A percentile compares a stretch with the other conserved stretches of the same genome.
Conservation (phyloP, 208 protist species). For the Jaenimonas drosophilae region DNA sequence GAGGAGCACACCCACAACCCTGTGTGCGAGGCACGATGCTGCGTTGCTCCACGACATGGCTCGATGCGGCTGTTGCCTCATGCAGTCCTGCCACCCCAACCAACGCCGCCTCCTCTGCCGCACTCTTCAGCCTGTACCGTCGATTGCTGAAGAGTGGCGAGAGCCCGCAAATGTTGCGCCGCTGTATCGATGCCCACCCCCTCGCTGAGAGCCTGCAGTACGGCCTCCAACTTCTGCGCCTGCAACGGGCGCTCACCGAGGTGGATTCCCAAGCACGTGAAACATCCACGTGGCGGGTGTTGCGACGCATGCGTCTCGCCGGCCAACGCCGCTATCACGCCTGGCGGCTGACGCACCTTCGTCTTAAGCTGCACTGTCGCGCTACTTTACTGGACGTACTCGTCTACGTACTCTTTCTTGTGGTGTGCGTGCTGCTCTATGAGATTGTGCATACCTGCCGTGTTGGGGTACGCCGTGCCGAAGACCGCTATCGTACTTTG, state of each 20-base stretch:
- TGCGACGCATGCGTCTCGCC: conserved; percentile 19
- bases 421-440: conserved; percentile 59
- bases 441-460: conserved; percentile 70
- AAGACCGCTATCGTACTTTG: conserved; percentile 67
- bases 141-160: conserved; percentile 69
- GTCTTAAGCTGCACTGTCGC: conserved; percentile 43
- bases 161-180: conserved; percentile 51
- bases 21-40: too few species aligned
- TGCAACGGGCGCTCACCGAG: conserved; percentile 51
- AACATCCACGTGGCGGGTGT: conserved; percentile 17
- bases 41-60: too few species aligned
- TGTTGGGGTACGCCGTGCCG: conserved; percentile 57
- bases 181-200: conserved; percentile 35
- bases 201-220: conserved; percentile 37
- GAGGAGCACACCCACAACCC: too few species aligned
- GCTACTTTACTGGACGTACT: conserved; percentile 66
- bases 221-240: conserved; percentile 43
- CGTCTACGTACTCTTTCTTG: conserved; percentile 58
- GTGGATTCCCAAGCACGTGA: conserved; percentile 20
- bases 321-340: conserved; percentile 39
- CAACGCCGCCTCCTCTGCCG: too few species aligned
- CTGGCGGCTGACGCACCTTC: conserved; percentile 43
- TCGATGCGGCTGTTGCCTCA: too few species aligned
- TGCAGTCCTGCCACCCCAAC: too few species aligned
- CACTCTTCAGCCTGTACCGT: conserved; percentile 53